Evolutionary conservation across 2,329 filamentous ascomycete genomes (phyloP), one percentile per base, ranked within the genome.

Genomic region (Aspergillus fumigatiaffinis): DNA sequence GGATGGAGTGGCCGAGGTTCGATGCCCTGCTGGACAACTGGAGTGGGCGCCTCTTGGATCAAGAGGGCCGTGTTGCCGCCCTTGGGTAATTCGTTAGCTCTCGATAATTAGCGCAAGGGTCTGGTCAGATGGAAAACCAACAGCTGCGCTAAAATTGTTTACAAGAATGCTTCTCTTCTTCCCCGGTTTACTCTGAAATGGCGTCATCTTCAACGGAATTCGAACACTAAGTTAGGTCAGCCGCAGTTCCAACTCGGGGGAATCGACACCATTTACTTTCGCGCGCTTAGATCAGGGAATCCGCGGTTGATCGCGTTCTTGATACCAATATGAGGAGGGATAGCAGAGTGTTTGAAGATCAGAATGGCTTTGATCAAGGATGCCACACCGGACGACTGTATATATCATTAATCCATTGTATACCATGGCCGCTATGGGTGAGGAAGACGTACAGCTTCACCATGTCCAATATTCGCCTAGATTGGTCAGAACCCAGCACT

Each of bases 101-200:
- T 28, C 26, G 26, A 28, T 28, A 28, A 28, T 28, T 28, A 28
- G 26, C 26, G 7, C 26, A 28, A 28, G 1, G 26, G 26, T 6
- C 26, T 8, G 26, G 26, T 8, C 2, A 28, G 26, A 28, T 28
- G 26, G 26, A 28, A 28, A 28, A 28, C 26, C 26, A 28, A 28
- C 26, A 28, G 87, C 85, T 7, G 87, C 88, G 61, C 82, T 83
- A 67, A 88, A 89, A 74, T 88, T 88, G 77, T 89, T 89, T 62
- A 87, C 73, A 38, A 75, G 71, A n/a, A 78, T 72, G 21, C 69
- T 71, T 4, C 79, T 69, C 53, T 71, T 65, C 25, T 62, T 63
- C 52, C 62, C 62, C 28, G 68, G 66, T 47, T 65, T 62, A 7
- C 57, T 52, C 66, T 72, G 26, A 8, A 28, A 72, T 17, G 69